Evolutionary conservation across 179 eudicot species (phyloP), one percentile per base, ranked within the genome.

Genomic region (Beta macrorhiza): DNA sequence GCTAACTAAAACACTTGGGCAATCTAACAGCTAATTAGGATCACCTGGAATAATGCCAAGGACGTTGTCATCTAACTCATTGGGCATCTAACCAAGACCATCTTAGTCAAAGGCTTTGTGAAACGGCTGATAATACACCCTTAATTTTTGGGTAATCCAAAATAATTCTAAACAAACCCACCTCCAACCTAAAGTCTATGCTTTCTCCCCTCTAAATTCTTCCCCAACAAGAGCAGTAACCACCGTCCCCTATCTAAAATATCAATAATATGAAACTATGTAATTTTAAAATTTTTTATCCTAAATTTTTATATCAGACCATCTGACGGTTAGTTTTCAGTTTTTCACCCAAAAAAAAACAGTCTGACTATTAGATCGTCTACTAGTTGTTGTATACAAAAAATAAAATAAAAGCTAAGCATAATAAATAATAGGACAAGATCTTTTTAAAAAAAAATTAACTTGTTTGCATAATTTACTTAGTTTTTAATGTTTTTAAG

Each of bases 51-150:
- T 52, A 55, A 49, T 16, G 74, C 72, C 79, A 63, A 65, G n/a
- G 15, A 19, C 9, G 6, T 5, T 19, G 19, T n/a, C 14, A 70
- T 17, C 45, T 19, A 29, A 32, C n/a, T 57, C 22, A 56, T 69
- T 25, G 84, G 80, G 76, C 69, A 58, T n/a, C 76, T 61, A 75
- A 77, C 71, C 62, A 47, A 57, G 85, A 73, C 70, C 82, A 83
- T 59, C 72, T 76, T 15, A 69, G 76, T 76, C 64, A 67, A 74
- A 65, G 63, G 67, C 42, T 49, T 74, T 37, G 32, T 75, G 52
- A 37, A 75, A 57, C 65, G 78, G 67, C 67, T 58, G 32, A 59
- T 53, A 7, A 58, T 42, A 79, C 63, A 51, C 57, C 19, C 56
- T 32, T 64, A 72, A 13, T 53, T 68, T 81, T 75, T 56, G 55